phyloP scores from a whole-genome alignment of 345 rosid genomes.

The Sisymbrium altissimum region DNA sequence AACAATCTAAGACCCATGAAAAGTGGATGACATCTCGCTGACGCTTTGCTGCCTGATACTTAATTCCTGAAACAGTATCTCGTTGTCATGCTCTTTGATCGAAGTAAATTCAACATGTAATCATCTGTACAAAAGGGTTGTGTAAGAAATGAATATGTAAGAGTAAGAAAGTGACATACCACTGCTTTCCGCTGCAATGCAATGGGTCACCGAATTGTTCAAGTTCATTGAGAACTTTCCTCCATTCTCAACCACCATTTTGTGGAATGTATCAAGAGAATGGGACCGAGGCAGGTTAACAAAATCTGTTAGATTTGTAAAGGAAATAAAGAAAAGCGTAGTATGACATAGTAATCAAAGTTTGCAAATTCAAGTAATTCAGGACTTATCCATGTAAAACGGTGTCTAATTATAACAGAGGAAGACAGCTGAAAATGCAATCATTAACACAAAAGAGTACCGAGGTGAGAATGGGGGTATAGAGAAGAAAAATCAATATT shows the following conservation, averaged over 20 bases:
- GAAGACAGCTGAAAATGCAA: conserved; percentile 2
- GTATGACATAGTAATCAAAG: not conserved
- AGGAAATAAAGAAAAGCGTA: conserved; percentile 34
- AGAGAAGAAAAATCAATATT: not conserved
- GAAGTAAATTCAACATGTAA: not conserved
- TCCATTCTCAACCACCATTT: conserved; percentile 89
- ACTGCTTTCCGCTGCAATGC: conserved; percentile 87
- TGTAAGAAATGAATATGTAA: conserved; percentile 1
- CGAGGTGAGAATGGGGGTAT: not conserved
- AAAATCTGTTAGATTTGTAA: conserved; percentile 57
- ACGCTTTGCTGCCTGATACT: conserved; percentile 84
- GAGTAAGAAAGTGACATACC: conserved; percentile 53
- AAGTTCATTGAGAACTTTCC: conserved; percentile 93
- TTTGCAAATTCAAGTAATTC: not conserved
- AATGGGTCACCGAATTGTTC: conserved; percentile 83
- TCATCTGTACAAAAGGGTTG: not conserved
- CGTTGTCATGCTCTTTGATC: conserved; percentile 1
- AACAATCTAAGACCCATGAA: conserved; percentile 88
- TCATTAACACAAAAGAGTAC: not conserved
- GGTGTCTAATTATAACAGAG: not conserved
- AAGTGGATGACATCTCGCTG: conserved; percentile 75
- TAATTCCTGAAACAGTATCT: conserved; percentile 57
- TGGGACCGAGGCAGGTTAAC: conserved; percentile 64
- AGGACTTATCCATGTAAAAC: conserved; percentile 4
- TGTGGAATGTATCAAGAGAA: conserved; percentile 71